These are phyloP conservation scores for Saccharomyces paradoxus DNA, from an alignment of 805 yeast species.

Conservation along the genomic window DNA sequence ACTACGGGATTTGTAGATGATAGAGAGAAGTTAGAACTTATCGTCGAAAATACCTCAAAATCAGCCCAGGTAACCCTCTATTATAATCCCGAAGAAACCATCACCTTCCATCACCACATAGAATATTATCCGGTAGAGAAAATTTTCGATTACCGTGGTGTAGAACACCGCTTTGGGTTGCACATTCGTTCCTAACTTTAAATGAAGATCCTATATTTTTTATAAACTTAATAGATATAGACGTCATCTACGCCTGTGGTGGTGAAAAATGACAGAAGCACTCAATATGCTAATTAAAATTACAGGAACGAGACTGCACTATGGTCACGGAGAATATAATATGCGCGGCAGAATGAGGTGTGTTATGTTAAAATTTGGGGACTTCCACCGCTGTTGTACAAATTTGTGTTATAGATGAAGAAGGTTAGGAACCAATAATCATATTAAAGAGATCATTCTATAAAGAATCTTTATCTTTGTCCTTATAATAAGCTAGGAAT, in stretches of 20 bases:
- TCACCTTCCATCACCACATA: conserved; percentile 4
- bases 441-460: neutral
- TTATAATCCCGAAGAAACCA: conserved; percentile 6
- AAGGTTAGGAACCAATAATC: neutral
- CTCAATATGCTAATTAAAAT: neutral
- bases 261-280: neutral
- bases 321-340: neutral
- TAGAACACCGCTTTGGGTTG: conserved; percentile 12
- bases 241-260: neutral
- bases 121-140: conserved; percentile 22
- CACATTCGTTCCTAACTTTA: conserved; percentile 5
- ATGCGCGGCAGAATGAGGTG: neutral
- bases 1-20: conserved; percentile 17
- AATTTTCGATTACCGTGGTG: conserved; percentile 22
- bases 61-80: conserved; percentile 16
- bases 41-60: neutral
- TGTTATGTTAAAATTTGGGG: neutral
- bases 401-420: neutral
- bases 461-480: neutral
- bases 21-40: conserved; percentile 4
- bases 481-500: neutral
- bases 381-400: neutral
- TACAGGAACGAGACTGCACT: neutral
- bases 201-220: neutral
- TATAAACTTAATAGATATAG: neutral